Evolutionary conservation across 495 filamentous ascomycete species (phyloP).

Genomic region (Annulohypoxylon maeteangense): DNA sequence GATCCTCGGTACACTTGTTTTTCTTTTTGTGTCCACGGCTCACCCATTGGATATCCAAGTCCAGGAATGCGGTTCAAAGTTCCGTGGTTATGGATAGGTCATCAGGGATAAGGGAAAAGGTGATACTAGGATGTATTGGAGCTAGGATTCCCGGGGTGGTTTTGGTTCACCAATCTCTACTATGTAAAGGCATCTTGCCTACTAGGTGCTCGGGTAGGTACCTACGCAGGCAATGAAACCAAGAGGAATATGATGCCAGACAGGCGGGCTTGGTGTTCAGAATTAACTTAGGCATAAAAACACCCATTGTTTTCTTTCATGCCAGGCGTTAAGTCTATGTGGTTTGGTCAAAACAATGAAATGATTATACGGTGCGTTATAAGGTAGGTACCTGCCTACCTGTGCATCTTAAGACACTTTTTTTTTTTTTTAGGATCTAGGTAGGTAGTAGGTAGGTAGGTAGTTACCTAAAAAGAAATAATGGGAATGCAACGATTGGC

Average conservation of each 20-base stretch:
- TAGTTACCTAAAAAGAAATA: conserved; percentile 28
- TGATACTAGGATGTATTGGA: neutral
- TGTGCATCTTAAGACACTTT: too few species aligned
- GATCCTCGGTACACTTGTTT: neutral
- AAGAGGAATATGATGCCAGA: conserved; percentile 21
- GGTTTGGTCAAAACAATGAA: neutral
- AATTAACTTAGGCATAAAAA: neutral
- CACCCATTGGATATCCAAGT: neutral
- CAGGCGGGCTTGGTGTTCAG: conserved; percentile 5
- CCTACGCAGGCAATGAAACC: too few species aligned
- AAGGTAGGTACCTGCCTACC: neutral
- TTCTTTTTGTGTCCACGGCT: neutral
- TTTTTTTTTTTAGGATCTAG: too few species aligned
- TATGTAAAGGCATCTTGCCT: neutral
- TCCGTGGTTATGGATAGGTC: neutral
- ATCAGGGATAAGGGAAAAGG: neutral
- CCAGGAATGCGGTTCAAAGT: conserved; percentile 1
- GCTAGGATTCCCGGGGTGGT: neutral
- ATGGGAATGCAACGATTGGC: conserved; percentile 13
- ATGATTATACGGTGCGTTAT: neutral
- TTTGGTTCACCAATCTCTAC: conserved; percentile 3
- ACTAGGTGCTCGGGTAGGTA: neutral
- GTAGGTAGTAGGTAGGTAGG: neutral
- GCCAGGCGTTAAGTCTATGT: neutral
- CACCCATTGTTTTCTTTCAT: neutral